Evolutionary conservation across 129 eudicot species (phyloP).

Genomic region (Chrysanthemum lavandulifolium): DNA sequence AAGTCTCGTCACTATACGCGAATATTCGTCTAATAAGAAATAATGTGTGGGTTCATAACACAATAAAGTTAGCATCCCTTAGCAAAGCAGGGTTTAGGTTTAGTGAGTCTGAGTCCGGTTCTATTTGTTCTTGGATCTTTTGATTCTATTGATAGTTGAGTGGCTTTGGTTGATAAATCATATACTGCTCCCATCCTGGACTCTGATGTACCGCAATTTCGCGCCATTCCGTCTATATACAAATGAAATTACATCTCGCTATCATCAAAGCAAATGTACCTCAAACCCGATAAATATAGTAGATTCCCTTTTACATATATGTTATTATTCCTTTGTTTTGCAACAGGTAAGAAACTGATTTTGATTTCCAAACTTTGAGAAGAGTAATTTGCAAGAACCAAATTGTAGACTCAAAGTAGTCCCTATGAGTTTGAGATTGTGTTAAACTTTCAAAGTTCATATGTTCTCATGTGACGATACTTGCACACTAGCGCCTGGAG

Average conservation of each 20-base stretch:
- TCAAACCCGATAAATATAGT: background rate
- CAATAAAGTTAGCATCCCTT: conserved; percentile 31
- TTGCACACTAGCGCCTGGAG: too few species aligned
- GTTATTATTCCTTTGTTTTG: too few species aligned
- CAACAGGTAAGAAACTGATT: too few species aligned
- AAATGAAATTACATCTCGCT: background rate
- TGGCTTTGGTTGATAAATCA: conserved; percentile 92
- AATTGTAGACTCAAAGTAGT: too few species aligned
- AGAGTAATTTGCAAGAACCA: too few species aligned
- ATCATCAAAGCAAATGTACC: conserved; percentile 1
- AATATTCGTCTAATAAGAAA: too few species aligned
- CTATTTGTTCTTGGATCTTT: conserved; percentile 24
- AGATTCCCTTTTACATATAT: too few species aligned
- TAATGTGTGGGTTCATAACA: conserved; percentile 16
- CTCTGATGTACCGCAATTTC: conserved; percentile 94
- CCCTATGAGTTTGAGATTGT: too few species aligned
- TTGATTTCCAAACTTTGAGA: too few species aligned
- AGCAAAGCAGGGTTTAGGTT: conserved; percentile 47
- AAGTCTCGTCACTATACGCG: too few species aligned
- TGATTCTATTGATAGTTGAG: conserved; percentile 86
- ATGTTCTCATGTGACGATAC: too few species aligned
- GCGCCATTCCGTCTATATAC: conserved; percentile 78
- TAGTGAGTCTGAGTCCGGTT: conserved; percentile 61
- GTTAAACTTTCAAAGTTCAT: too few species aligned
- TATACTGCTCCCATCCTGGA: conserved; percentile 27